phyloP scores from a whole-genome alignment of 768 basidiomycete species.

The Crassisporium funariophilum region DNA sequence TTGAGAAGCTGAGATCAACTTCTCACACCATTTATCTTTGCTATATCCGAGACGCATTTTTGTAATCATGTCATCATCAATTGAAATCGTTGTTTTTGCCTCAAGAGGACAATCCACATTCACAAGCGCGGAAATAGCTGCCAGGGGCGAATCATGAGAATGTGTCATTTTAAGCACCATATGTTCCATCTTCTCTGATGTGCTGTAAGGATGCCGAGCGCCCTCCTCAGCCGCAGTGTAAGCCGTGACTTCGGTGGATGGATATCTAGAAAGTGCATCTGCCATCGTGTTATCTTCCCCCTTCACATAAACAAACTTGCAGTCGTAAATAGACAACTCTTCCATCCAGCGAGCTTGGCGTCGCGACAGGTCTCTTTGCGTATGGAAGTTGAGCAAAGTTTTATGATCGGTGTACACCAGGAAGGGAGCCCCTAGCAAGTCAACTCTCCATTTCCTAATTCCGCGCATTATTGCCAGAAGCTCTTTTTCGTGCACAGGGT shows the following conservation, averaged over 20 bases:
- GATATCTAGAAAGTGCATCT: conserved; percentile 34
- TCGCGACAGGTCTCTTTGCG: conserved; percentile 22
- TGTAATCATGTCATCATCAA: background rate
- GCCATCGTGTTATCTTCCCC: conserved; percentile 36
- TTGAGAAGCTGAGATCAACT: background rate
- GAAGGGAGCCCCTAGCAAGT: conserved; percentile 20
- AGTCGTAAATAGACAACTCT: conserved; percentile 37
- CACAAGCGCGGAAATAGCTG: too few relatives aligned
- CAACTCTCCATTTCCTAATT: conserved; percentile 22
- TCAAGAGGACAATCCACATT: too few relatives aligned
- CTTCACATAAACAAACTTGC: conserved; percentile 31
- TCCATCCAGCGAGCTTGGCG: conserved; percentile 10
- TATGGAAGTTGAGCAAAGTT: conserved; percentile 31
- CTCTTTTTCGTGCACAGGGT: conserved; percentile 41
- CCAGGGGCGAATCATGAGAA: too few relatives aligned
- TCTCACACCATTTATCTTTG: background rate
- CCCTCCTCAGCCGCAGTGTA: background rate
- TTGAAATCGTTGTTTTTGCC: background rate
- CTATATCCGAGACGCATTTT: conserved; percentile 1
- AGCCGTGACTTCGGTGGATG: background rate
- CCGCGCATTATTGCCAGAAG: conserved; percentile 36
- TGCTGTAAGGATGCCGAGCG: background rate
- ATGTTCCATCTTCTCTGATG: too few relatives aligned
- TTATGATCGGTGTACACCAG: conserved; percentile 37
- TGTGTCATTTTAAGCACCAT: too few relatives aligned